A percentile compares a stretch with the other conserved stretches of the same genome.
Conservation (phyloP, 2,329 filamentous ascomycete genomes). For the Talaromyces pinophilus region DNA sequence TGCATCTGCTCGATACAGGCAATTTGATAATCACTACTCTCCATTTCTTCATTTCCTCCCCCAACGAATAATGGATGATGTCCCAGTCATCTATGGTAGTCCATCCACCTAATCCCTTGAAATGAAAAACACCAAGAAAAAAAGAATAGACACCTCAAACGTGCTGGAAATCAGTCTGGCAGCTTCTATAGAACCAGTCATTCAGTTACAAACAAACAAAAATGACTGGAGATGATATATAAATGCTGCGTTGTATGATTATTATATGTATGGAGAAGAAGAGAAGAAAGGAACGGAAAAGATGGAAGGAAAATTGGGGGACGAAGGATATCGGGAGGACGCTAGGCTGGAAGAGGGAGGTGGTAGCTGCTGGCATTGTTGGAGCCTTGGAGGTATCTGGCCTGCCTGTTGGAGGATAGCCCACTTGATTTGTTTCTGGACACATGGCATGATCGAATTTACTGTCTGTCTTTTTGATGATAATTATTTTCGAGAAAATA, state of each 20-base stretch:
- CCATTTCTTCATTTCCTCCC: neutral
- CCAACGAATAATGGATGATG: constrained; percentile 28
- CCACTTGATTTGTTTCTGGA: neutral
- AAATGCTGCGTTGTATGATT: constrained; percentile 12
- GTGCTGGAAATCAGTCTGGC: constrained; percentile 43
- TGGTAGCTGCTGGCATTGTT: neutral
- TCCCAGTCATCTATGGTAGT: constrained; percentile 52
- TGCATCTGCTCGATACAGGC: neutral
- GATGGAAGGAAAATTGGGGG: neutral
- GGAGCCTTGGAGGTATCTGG: neutral
- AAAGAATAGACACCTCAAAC: constrained; percentile 51
- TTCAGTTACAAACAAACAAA: too few relatives aligned
- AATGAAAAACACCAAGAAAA: constrained; percentile 15
- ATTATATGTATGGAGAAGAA: constrained; percentile 8
- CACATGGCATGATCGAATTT: neutral
- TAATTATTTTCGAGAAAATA: neutral
- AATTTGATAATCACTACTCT: neutral
- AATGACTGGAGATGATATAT: neutral
- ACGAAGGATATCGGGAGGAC: too few relatives aligned
- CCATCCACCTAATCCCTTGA: constrained; percentile 36
- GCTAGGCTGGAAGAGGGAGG: constrained; percentile 9
- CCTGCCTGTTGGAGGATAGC: neutral
- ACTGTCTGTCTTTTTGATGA: too few relatives aligned
- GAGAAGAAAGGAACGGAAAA: neutral
- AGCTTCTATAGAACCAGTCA: neutral